A percentile compares a stretch with the other conserved stretches of the same genome.
Evolutionary conservation across 768 basidiomycete genomes (phyloP).

Genomic region (Lentinula detonsa): DNA sequence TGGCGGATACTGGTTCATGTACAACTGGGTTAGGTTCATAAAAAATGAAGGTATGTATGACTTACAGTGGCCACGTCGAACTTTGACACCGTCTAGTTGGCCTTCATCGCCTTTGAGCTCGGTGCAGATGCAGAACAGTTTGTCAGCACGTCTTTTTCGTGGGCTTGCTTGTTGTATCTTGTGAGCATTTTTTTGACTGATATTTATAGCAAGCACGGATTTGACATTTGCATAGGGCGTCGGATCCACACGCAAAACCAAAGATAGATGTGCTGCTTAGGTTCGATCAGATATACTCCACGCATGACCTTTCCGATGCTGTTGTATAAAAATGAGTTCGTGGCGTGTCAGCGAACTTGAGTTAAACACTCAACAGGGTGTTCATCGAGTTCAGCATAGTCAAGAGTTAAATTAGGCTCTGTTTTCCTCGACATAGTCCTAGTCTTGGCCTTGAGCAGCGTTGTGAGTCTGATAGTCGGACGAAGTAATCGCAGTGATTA

Average conservation of each 20-base stretch:
- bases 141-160: slow-evolving; percentile 62
- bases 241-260: slow-evolving; percentile 76
- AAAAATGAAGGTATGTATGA: not conserved
- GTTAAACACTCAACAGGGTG: not conserved
- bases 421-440: slow-evolving; percentile 23
- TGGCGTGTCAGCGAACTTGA: slow-evolving; percentile 8
- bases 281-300: slow-evolving; percentile 39
- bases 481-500: not conserved
- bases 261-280: slow-evolving; percentile 51
- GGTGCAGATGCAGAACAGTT: slow-evolving; percentile 58
- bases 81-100: slow-evolving; percentile 41
- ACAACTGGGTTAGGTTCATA: not conserved
- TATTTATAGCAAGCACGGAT: slow-evolving; percentile 67
- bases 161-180: slow-evolving; percentile 50
- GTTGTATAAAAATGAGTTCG: not conserved
- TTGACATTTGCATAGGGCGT: slow-evolving; percentile 59
- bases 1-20: slow-evolving; percentile 46
- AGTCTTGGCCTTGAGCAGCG: slow-evolving; percentile 1
- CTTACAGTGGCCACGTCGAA: slow-evolving; percentile 73
- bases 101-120: slow-evolving; percentile 41
- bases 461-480: not conserved
- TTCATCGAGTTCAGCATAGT: slow-evolving; percentile 11
- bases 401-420: slow-evolving; percentile 12
- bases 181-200: slow-evolving; percentile 68
- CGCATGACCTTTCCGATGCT: slow-evolving; percentile 33